phyloP scores from a whole-genome alignment of 2,329 filamentous ascomycete species.

The Pseudogymnoascus sp. region DNA sequence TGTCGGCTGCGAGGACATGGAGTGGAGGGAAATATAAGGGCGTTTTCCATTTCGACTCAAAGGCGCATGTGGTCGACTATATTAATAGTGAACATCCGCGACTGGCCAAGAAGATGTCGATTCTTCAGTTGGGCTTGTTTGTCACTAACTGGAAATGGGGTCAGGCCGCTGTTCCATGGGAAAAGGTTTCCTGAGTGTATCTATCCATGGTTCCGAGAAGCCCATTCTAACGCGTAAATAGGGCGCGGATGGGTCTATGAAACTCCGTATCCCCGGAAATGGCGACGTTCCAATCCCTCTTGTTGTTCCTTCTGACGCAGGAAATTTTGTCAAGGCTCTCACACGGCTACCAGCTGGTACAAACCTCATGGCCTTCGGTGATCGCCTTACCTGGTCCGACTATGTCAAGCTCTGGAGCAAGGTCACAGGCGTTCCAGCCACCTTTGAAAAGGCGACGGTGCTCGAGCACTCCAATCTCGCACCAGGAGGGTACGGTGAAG shows the following conservation, averaged over 20 bases:
- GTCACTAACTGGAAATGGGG: conserved; percentile 25
- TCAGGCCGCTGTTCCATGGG: background rate
- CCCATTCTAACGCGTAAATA: background rate
- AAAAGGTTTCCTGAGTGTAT: background rate
- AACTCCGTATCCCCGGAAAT: conserved; percentile 13
- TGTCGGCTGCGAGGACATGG: conserved; percentile 28
- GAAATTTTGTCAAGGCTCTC: conserved; percentile 26
- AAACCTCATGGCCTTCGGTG: conserved; percentile 20
- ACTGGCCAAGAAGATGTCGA: conserved; percentile 28
- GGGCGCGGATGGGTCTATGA: conserved; percentile 14
- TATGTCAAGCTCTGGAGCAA: conserved; percentile 20
- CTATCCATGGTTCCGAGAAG: background rate
- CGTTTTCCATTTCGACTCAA: conserved; percentile 34
- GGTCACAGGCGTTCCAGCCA: conserved; percentile 14
- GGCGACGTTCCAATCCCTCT: conserved; percentile 20
- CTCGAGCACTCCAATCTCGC: conserved; percentile 24
- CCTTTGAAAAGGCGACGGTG: conserved; percentile 14
- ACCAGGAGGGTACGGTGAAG: conserved; percentile 27
- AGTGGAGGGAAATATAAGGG: conserved; percentile 33
- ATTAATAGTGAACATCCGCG: conserved; percentile 22
- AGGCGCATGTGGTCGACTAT: conserved; percentile 28
- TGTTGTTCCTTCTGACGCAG: conserved; percentile 27
- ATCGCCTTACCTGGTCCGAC: conserved; percentile 13
- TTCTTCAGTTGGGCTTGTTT: conserved; percentile 32
- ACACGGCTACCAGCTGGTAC: conserved; percentile 17